phyloP scores from a whole-genome alignment of 2,329 filamentous ascomycete genomes.

The Venturia pyrina region DNA sequence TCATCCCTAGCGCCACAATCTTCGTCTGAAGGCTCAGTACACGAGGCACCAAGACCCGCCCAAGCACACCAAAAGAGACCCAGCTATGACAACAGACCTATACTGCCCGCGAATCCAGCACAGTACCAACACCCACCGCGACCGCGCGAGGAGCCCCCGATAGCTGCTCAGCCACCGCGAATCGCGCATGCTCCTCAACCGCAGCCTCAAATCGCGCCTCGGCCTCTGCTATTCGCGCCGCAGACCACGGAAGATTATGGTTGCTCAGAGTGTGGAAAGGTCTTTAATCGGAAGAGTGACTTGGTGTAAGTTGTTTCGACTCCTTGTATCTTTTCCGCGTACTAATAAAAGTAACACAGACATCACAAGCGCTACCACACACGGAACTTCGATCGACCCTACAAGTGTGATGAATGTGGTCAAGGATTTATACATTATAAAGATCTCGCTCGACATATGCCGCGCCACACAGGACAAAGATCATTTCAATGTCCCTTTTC shows the following conservation, averaged over 20 bases:
- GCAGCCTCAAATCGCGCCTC: slow-evolving; percentile 7
- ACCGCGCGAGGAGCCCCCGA: neutral
- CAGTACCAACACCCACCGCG: neutral
- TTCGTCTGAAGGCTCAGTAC: neutral
- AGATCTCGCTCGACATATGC: slow-evolving; percentile 11
- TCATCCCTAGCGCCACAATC: slow-evolving; percentile 10
- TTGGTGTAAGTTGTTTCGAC: neutral
- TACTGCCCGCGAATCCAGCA: neutral
- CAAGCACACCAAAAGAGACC: neutral
- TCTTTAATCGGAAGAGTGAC: slow-evolving; percentile 6
- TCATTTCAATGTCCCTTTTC: slow-evolving; percentile 63
- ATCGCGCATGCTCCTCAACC: neutral
- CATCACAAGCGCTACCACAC: slow-evolving; percentile 12
- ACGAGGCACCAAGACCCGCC: neutral
- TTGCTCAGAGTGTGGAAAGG: slow-evolving; percentile 7
- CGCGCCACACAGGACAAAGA: slow-evolving; percentile 66
- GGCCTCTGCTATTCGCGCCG: neutral
- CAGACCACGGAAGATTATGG: slow-evolving; percentile 1
- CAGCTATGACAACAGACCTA: neutral
- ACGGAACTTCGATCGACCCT: slow-evolving; percentile 7
- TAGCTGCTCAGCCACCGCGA: neutral
- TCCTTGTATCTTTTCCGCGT: neutral
- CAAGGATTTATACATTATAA: slow-evolving; percentile 12
- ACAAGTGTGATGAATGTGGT: slow-evolving; percentile 12
- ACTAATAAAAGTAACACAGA: neutral